phyloP scores from a whole-genome alignment of 1,284 basidiomycete species.

The Pascua sp. region DNA sequence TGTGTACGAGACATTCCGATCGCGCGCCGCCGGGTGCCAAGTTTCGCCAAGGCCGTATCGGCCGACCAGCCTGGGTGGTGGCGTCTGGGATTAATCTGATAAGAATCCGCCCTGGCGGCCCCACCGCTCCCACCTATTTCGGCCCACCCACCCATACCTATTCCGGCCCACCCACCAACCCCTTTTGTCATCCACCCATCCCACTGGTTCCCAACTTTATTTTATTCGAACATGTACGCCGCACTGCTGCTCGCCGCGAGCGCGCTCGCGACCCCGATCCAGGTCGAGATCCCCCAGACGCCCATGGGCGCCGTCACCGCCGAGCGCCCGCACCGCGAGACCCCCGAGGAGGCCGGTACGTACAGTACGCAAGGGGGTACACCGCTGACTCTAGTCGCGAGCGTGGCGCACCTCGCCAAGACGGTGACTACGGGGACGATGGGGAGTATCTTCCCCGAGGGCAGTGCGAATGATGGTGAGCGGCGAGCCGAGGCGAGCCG shows the following conservation, averaged over 20 bases:
- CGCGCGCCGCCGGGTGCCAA: no score
- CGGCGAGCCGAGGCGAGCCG: background rate
- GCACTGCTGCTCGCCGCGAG: constrained; percentile 1
- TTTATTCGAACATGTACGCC: constrained; percentile 5
- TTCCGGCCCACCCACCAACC: background rate
- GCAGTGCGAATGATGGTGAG: constrained; percentile 31
- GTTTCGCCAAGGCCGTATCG: no score
- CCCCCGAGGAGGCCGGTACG: constrained; percentile 28
- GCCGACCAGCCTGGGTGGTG: no score
- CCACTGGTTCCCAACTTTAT: background rate
- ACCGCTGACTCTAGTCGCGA: constrained; percentile 7
- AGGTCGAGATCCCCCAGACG: background rate
- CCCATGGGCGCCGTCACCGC: background rate
- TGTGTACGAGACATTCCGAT: no score
- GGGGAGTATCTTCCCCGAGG: constrained; percentile 39
- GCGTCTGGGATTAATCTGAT: background rate
- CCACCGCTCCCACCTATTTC: background rate
- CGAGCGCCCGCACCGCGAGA: constrained; percentile 22
- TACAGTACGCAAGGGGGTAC: background rate
- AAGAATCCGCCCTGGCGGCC: background rate
- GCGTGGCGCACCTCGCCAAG: constrained; percentile 8
- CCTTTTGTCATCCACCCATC: no score
- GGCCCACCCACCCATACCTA: background rate
- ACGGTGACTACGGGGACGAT: constrained; percentile 37
- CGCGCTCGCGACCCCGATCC: constrained; percentile 3